Base-by-base conservation (phyloP, 331 rosid genomes). In the Pyracantha coccinea region DNA sequence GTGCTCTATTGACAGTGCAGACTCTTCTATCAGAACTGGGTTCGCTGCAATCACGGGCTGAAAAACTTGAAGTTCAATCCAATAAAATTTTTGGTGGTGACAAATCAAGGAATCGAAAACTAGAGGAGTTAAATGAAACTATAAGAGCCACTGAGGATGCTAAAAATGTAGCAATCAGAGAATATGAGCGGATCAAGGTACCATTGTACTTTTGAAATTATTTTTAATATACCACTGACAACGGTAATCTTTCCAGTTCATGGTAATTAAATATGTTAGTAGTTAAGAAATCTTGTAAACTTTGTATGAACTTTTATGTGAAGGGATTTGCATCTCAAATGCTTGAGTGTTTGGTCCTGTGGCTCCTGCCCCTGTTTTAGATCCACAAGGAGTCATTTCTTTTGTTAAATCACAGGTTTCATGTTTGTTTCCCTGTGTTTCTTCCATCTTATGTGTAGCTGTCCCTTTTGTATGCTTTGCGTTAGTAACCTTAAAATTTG, bases 121-220 rank as follows among this genome's bases (percentile, higher is more conserved):
- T 89, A 38, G 96, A 92, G 79, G 96, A 92, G 87, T 77, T 92
- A 72, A 87, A 88, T 27, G 97, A 92, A 79, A 92, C 90, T 60
- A 85, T 88, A 47, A 88, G 83, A 85, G 88, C 38, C 35, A 86
- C 96, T 3, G 93, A 89, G 80, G 93, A 88, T 76, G 93, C 96
- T 21, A 88, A 92, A 86, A 84, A 80, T 74, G 74, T 88, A 52
- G 93, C 97, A 69, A 78, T 75, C 15, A 88, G 90, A 82, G 97
- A 92, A 80, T 92, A 89, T 50, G 96, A 86, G 79, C 84, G 93
- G 71, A 89, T 92, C 74, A 92, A 92, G 96, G 96, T 85, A 82
- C 50, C 67, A n/a, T 41, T 69, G 13, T 25, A 27, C 78, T 45
- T 76, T 35, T 54, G 31, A 25, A 63, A 19, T 17, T 54, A 29